A percentile compares a stretch with the other conserved stretches of the same genome.
Conservation (phyloP, 1,139 yeast species). For the Hyphopichia burtonii region DNA sequence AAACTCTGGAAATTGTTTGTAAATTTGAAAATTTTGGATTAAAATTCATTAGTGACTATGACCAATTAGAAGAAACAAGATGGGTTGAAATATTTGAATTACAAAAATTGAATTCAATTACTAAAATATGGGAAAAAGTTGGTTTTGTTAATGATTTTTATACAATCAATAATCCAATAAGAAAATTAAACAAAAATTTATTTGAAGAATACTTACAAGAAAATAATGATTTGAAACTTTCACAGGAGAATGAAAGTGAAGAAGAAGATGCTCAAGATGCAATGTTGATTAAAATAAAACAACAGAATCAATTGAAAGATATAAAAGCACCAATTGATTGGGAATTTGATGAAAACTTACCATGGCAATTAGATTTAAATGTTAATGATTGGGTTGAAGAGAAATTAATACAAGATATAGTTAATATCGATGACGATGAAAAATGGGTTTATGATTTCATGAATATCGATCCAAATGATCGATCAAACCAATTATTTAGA, state of each 20-base stretch:
- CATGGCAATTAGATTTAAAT: slow-evolving; percentile 62
- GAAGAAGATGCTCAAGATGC: slow-evolving; percentile 12
- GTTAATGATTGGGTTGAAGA: slow-evolving; percentile 58
- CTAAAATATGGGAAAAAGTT: slow-evolving; percentile 58
- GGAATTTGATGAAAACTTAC: slow-evolving; percentile 40
- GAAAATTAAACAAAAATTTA: slow-evolving; percentile 15
- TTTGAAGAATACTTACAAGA: slow-evolving; percentile 4
- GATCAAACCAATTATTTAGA: slow-evolving; percentile 26
- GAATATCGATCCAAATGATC: slow-evolving; percentile 11
- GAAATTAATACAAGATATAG: slow-evolving; percentile 50
- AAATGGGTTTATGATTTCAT: slow-evolving; percentile 74
- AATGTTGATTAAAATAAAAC: slow-evolving; percentile 10
- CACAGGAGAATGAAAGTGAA: slow-evolving; percentile 10
- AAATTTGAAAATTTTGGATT: slow-evolving; percentile 40
- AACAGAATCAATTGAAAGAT: slow-evolving; percentile 22
- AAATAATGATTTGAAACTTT: slow-evolving; percentile 2
- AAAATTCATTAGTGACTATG: slow-evolving; percentile 17
- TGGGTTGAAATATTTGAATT: slow-evolving; percentile 71
- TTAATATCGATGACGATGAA: slow-evolving; percentile 62
- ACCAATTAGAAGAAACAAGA: slow-evolving; percentile 12
- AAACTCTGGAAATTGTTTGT: slow-evolving; percentile 45
- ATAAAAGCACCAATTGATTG: slow-evolving; percentile 59
- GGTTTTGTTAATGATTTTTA: slow-evolving; percentile 59
- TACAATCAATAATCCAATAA: slow-evolving; percentile 36
- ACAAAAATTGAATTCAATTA: slow-evolving; percentile 51